Evolutionary conservation across 2,329 filamentous ascomycete species (phyloP), one percentile per base, ranked within the genome.

Genomic region (Colletotrichum sp.): DNA sequence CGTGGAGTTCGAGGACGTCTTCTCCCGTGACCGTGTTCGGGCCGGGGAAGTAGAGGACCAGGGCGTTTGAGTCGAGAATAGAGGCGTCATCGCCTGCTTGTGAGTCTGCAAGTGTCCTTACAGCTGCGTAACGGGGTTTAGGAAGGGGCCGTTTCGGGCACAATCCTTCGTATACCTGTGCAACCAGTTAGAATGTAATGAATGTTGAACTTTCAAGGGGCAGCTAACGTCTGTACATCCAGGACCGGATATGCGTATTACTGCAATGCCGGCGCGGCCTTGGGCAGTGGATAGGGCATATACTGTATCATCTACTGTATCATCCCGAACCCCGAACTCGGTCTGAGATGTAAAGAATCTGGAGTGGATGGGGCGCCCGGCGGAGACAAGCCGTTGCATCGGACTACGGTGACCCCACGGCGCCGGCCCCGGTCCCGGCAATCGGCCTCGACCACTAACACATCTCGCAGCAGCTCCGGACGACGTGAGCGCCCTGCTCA

Each of bases 11-110:
- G 3, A 99, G 90, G 2, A 99, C 89, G 81, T 98, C 95, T 83
- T 99, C 96, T 34, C 97, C 97, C 0, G 97, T 99, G 10, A 95
- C 95, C 0, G 96, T 98, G 65, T 91, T 91, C 0, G 96, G 96
- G 0, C 88, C 89, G 0, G 95, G 94, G 79, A 99, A 98, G 85
- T 94, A 95, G 32, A 99, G 89, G 3, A 98, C 89, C 15, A 99
- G 85, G 1, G 97, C 95, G 67, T 93, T 91, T 0, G 95, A 91
- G 82, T 99, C 97, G 36, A 93, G 85, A 59, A 98, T 90, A 87
- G 94, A 84, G 21, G 81, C 72, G 15, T 68, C 76, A 49, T 76
- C 74, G 28, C 80, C 80, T 7, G 74, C 9, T 15, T 76, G 79
- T 3, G 89, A 87, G 68, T 94, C 89, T 80, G 93, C 93, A 0